phyloP scores from a whole-genome alignment of 257 asterid genomes.

The Plantago major region DNA sequence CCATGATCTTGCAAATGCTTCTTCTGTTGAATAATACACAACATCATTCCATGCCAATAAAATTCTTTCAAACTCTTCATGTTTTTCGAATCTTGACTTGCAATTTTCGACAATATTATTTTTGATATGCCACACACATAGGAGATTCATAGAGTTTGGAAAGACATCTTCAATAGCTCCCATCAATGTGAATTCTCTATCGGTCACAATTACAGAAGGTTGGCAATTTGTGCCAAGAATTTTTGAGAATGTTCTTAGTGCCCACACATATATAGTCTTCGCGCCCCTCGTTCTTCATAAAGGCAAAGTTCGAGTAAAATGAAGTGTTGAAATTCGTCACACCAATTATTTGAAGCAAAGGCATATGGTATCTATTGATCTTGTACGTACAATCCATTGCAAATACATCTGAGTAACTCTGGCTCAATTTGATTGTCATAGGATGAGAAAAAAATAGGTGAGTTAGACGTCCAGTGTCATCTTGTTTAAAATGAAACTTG shows the following conservation, averaged over 20 bases:
- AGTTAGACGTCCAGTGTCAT: neutral
- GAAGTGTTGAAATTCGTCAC: constrained; percentile 18
- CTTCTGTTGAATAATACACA: neutral
- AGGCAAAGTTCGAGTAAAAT: constrained; percentile 4
- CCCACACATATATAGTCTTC: neutral
- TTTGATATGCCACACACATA: constrained; percentile 21
- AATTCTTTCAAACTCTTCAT: neutral
- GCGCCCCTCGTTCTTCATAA: neutral
- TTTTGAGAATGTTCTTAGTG: neutral
- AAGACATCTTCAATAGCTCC: constrained; percentile 13
- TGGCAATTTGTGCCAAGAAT: neutral
- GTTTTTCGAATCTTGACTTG: neutral
- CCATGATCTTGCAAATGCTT: neutral
- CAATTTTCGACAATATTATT: constrained; percentile 10
- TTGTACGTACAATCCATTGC: constrained; percentile 13
- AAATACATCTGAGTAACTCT: constrained; percentile 7
- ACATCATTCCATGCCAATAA: neutral
- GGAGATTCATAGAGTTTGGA: neutral
- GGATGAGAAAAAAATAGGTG: constrained; percentile 17
- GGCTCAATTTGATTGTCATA: neutral
- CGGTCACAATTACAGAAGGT: constrained; percentile 9
- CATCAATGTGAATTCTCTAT: constrained; percentile 16
- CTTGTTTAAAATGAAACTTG: neutral
- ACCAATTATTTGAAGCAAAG: constrained; percentile 1
- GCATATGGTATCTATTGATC: constrained; percentile 7